Evolutionary conservation across 352 stramenopile genomes (phyloP).

Genomic region (Saprolegnia parasitica): DNA sequence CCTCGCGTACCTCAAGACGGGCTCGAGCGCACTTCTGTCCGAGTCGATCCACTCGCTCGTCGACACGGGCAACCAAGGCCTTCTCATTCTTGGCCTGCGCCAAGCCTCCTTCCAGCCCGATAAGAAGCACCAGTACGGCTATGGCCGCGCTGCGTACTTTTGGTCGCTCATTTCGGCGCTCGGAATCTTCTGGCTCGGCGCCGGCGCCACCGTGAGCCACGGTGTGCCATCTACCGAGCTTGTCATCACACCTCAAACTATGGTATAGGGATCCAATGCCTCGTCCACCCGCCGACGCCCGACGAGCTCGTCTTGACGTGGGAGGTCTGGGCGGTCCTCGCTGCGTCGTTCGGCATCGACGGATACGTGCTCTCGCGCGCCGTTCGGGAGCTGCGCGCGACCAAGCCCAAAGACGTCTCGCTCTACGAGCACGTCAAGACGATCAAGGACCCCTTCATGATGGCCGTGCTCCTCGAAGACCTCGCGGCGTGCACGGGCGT

Average conservation of each 20-base stretch:
- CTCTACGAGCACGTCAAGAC: slow-evolving; percentile 62
- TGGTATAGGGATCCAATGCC: slow-evolving; percentile 58
- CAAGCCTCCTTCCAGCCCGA: slow-evolving; percentile 86
- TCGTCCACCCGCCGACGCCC: slow-evolving; percentile 52
- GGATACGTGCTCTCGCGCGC: slow-evolving; percentile 93
- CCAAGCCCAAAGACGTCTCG: slow-evolving; percentile 66
- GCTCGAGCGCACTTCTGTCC: slow-evolving; percentile 94
- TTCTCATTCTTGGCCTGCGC: slow-evolving; percentile 83
- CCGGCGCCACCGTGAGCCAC: slow-evolving; percentile 93
- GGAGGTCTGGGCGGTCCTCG: slow-evolving; percentile 95
- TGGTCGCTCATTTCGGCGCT: slow-evolving; percentile 97
- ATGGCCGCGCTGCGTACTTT: slow-evolving; percentile 97
- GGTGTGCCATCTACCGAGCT: slow-evolving; percentile 36
- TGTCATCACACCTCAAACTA: slow-evolving; percentile 47
- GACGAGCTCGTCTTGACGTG: slow-evolving; percentile 62
- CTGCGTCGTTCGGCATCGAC: slow-evolving; percentile 93
- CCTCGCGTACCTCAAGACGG: slow-evolving; percentile 87
- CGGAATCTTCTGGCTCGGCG: slow-evolving; percentile 97
- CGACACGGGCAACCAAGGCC: slow-evolving; percentile 95
- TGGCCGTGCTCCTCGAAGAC: slow-evolving; percentile 97
- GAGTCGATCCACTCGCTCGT: slow-evolving; percentile 97
- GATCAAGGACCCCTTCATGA: slow-evolving; percentile 94
- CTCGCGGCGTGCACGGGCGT: slow-evolving; percentile 94
- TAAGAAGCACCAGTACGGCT: slow-evolving; percentile 95
- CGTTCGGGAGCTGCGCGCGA: slow-evolving; percentile 73